phyloP scores from a whole-genome alignment of 495 filamentous ascomycete genomes.

The Hypoxylon fragiforme region DNA sequence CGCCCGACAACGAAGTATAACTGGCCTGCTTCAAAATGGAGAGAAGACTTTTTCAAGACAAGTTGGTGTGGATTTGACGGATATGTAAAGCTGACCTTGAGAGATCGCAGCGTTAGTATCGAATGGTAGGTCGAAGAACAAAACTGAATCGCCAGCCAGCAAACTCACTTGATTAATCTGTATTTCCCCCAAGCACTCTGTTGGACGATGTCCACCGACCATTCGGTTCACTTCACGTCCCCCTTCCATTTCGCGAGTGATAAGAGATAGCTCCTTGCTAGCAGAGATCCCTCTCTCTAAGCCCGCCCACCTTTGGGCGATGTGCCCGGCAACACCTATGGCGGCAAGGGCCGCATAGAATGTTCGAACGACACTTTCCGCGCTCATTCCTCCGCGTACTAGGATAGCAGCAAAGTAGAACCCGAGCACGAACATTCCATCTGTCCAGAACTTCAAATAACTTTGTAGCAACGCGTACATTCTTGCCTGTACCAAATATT shows the following conservation, averaged over 20 bases:
- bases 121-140: not conserved
- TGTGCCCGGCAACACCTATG: constrained; percentile 69
- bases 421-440: constrained; percentile 83
- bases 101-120: constrained; percentile 14
- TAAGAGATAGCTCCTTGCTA: constrained; percentile 55
- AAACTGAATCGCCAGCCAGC: not conserved
- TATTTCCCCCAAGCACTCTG: constrained; percentile 65
- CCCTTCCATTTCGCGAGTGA: constrained; percentile 21
- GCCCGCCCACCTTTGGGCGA: constrained; percentile 74
- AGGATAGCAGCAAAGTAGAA: constrained; percentile 86
- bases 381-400: constrained; percentile 54
- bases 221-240: constrained; percentile 35
- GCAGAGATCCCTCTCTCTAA: constrained; percentile 82
- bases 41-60: constrained; percentile 59
- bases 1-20: constrained; percentile 82
- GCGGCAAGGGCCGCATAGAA: constrained; percentile 82
- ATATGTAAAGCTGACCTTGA: constrained; percentile 85
- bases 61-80: constrained; percentile 67
- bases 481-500: constrained; percentile 69
- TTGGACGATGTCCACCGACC: constrained; percentile 36
- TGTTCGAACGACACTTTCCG: constrained; percentile 77
- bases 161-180: constrained; percentile 67
- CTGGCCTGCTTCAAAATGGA: constrained; percentile 72
- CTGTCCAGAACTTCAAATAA: constrained; percentile 70
- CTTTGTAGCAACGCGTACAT: constrained; percentile 71